Percentiles rank a stretch among this genome's conserved stretches.
Evolutionary conservation across 2,329 filamentous ascomycete species (phyloP).

Genomic region (Trichoderma brevicompactum): DNA sequence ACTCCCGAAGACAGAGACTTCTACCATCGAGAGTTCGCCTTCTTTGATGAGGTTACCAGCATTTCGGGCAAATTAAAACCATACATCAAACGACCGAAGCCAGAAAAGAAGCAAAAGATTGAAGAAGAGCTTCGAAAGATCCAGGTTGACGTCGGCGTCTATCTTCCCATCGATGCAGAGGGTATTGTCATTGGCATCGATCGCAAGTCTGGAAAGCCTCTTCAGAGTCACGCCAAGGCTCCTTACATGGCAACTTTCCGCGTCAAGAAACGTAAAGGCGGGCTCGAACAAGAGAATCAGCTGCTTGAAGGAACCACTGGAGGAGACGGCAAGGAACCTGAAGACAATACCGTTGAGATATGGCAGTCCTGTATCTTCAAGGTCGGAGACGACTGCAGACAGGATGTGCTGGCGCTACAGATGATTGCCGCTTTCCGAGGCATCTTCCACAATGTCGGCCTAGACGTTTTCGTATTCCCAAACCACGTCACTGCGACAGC

Average conservation of each 20-base stretch:
- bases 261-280: conserved; percentile 77
- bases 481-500: conserved; percentile 97
- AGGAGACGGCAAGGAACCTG: conserved; percentile 40
- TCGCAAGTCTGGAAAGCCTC: conserved; percentile 93
- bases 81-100: conserved; percentile 87
- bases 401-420: conserved; percentile 94
- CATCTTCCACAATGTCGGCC: conserved; percentile 92
- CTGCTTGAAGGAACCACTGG: conserved; percentile 52
- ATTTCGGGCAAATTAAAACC: conserved; percentile 96
- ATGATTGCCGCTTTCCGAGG: conserved; percentile 98
- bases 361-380: conserved; percentile 99
- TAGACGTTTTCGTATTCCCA: conserved; percentile 96
- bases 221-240: conserved; percentile 97
- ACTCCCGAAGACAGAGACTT: conserved; percentile 78
- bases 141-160: conserved; percentile 94
- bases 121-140: conserved; percentile 98
- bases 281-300: conserved; percentile 57
- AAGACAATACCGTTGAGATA: conserved; percentile 76
- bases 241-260: conserved; percentile 99
- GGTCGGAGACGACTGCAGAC: conserved; percentile 96
- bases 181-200: conserved; percentile 98
- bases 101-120: conserved; percentile 98
- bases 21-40: conserved; percentile 94
- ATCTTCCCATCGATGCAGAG: conserved; percentile 95
- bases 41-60: conserved; percentile 94